Evolutionary conservation across 2,329 filamentous ascomycete genomes (phyloP).

Genomic region (Lecanicillium sp.): DNA sequence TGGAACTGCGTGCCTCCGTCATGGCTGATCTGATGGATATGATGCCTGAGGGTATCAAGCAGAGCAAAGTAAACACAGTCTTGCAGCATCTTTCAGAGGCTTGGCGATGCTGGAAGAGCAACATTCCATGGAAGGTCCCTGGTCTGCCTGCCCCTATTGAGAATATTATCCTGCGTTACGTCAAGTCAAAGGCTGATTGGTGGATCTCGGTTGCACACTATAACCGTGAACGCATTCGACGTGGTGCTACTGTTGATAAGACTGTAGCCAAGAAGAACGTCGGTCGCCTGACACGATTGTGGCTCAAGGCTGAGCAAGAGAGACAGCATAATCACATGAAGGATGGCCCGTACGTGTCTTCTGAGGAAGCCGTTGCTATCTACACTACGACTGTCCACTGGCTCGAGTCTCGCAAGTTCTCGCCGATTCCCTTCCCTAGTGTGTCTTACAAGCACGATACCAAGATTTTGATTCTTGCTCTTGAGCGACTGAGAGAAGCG

Average conservation of each 20-base stretch:
- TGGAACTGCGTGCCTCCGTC: constrained; percentile 93
- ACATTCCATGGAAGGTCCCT: constrained; percentile 98
- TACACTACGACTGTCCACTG: constrained; percentile 99
- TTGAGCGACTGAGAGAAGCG: constrained; percentile 86
- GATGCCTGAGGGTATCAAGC: constrained; percentile 99
- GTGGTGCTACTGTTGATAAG: constrained; percentile 96
- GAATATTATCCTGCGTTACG: constrained; percentile 96
- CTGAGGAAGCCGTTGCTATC: constrained; percentile 95
- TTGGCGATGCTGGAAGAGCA: constrained; percentile 99
- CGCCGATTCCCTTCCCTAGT: constrained; percentile 95
- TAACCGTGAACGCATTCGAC: constrained; percentile 92
- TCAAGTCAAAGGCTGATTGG: constrained; percentile 99
- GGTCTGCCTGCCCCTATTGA: constrained; percentile 94
- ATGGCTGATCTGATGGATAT: constrained; percentile 99
- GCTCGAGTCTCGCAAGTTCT: constrained; percentile 97
- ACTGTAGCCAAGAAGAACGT: constrained; percentile 99
- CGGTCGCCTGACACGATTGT: constrained; percentile 84
- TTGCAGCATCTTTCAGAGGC: constrained; percentile 95
- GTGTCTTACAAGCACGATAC: constrained; percentile 99
- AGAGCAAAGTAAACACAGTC: constrained; percentile 98
- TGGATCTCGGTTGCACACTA: constrained; percentile 99
- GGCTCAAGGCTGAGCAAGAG: constrained; percentile 97
- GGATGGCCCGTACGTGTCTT: constrained; percentile 95
- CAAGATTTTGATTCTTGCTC: constrained; percentile 91
- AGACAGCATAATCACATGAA: constrained; percentile 99